Conservation (phyloP, 768 basidiomycete species). For the Arthromyces matolae region DNA sequence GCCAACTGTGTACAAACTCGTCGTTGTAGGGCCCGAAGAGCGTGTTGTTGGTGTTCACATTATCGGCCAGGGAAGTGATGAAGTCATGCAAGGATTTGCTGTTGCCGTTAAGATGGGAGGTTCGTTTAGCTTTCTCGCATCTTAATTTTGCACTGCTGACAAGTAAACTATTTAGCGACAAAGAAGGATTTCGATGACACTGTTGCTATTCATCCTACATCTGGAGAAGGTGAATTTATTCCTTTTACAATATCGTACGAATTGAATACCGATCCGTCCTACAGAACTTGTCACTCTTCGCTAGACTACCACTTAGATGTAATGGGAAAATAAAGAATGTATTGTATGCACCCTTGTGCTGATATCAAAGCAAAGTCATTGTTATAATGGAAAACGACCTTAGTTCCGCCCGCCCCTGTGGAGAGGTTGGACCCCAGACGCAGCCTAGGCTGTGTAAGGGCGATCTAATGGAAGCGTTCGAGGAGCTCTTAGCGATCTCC, state of each 20-base stretch:
- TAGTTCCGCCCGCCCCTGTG: not conserved
- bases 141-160: slow-evolving; percentile 2
- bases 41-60: slow-evolving; percentile 96
- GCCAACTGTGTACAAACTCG: slow-evolving; percentile 90
- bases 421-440: slow-evolving; percentile 8
- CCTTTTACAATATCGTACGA: not conserved
- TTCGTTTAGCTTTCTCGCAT: slow-evolving; percentile 19
- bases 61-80: slow-evolving; percentile 89
- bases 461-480: not conserved
- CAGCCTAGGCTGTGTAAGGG: not conserved
- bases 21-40: slow-evolving; percentile 85
- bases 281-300: slow-evolving; percentile 52
- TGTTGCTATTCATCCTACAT: slow-evolving; percentile 90
- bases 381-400: not conserved
- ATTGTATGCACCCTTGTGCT: slow-evolving; percentile 5
- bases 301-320: slow-evolving; percentile 10
- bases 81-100: slow-evolving; percentile 91
- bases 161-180: slow-evolving; percentile 40
- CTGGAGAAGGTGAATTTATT: slow-evolving; percentile 62
- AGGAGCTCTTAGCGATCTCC: too few species aligned
- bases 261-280: slow-evolving; percentile 15
- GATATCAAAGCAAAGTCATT: not conserved
- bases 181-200: slow-evolving; percentile 85
- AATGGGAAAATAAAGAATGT: not conserved
- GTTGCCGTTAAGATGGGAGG: slow-evolving; percentile 98